phyloP scores from a whole-genome alignment of 495 filamentous ascomycete species.

The Talaromyces borbonicus region DNA sequence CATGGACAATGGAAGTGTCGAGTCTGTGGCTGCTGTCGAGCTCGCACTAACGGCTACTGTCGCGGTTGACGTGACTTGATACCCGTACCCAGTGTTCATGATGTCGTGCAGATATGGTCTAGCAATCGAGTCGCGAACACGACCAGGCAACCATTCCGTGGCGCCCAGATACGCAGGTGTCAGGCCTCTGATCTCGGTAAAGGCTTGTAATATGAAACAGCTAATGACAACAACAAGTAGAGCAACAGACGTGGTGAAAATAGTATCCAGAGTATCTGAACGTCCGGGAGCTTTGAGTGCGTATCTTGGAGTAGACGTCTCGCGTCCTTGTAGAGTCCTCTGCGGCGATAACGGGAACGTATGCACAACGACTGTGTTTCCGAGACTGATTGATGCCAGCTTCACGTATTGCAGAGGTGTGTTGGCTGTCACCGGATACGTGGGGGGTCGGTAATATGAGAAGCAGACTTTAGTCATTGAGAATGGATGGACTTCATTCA shows the following conservation, averaged over 20 bases:
- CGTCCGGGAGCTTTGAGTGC: slow-evolving; percentile 49
- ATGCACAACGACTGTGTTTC: slow-evolving; percentile 78
- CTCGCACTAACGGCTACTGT: no score
- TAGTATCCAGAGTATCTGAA: slow-evolving; percentile 37
- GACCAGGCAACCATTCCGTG: slow-evolving; percentile 31
- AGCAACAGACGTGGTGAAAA: slow-evolving; percentile 35
- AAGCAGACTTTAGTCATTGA: slow-evolving; percentile 81
- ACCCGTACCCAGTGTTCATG: not conserved
- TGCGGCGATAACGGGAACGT: slow-evolving; percentile 59
- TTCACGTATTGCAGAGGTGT: slow-evolving; percentile 54
- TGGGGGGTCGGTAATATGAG: slow-evolving; percentile 56
- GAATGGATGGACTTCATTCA: slow-evolving; percentile 67
- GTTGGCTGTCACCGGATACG: slow-evolving; percentile 33
- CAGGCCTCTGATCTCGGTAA: slow-evolving; percentile 57
- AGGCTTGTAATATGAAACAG: slow-evolving; percentile 52
- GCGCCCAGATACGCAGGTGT: slow-evolving; percentile 48
- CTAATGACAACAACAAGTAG: slow-evolving; percentile 45
- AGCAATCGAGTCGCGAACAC: slow-evolving; percentile 23
- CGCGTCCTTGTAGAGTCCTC: slow-evolving; percentile 1
- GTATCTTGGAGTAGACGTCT: slow-evolving; percentile 49
- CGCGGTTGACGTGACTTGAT: slow-evolving; percentile 3
- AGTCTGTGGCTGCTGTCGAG: not conserved
- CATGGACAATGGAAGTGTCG: not conserved
- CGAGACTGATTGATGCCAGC: slow-evolving; percentile 76
- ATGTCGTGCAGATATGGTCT: slow-evolving; percentile 20